Evolutionary conservation across 345 rosid species (phyloP), one percentile per base, ranked within the genome.

Genomic region (Salix viminalis): DNA sequence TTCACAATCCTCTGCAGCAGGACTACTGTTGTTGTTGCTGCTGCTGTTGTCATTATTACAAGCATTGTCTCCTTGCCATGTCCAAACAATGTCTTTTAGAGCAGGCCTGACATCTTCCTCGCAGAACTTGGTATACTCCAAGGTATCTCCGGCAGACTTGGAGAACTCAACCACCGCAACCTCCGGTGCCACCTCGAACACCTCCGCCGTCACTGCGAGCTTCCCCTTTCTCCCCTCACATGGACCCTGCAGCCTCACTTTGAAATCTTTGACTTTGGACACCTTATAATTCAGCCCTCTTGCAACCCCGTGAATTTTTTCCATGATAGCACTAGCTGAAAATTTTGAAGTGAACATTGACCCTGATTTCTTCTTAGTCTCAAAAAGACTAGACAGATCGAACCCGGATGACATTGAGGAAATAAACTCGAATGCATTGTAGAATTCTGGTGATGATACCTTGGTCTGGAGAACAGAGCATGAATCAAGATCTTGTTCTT

Each of bases 51-150:
- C 62, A 30, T 68, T 28, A 39, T 70, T 83, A 34, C 84, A 67
- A 30, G 66, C 81, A 39, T 70, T 71, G 79, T 92, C 98, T 4
- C 98, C 98, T 84, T 90, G 96, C 98, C 98, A 94, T 15, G 89
- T 85, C 96, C 97, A 94, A 4, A 91, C 97, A 7, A 94, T 88
- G 73, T 82, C 84, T 67, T 82, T 82, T 34, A 82, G 19, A 1
- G 79, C 81, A 24, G 84, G 84, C 81, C 84, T 71, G 3, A 67
- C 81, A 34, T 78, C 84, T 44, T 78, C 84, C 9, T 82, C 73
- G 4, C 84, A 78, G 44, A 82, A 82, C 68, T 70, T 82, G 0
- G 73, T 61, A 56, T 82, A 82, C 73, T 82, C 84, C 65, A 82
- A 75, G 36, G 84, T 78, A 30, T 82, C 84, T 4, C 84, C 84